Conservation (phyloP, 768 basidiomycete species). For the Dioszegia aurantiaca region DNA sequence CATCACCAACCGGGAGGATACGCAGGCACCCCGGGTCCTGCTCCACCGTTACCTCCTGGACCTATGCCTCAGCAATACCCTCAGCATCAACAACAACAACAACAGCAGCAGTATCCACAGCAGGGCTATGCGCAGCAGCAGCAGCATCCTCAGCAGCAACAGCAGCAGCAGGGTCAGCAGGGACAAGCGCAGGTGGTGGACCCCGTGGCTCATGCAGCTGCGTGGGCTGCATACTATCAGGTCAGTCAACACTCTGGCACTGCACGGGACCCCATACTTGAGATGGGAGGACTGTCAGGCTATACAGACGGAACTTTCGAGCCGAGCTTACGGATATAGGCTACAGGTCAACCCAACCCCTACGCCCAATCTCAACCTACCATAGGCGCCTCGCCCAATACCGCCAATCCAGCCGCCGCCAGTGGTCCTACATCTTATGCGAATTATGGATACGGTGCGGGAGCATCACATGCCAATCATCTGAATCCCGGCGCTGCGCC, state of each 20-base stretch:
- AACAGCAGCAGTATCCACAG: slow-evolving; percentile 22
- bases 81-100: slow-evolving; percentile 16
- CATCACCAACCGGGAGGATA: not conserved
- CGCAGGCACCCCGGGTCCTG: slow-evolving; percentile 24
- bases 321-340: slow-evolving; percentile 15
- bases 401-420: slow-evolving; percentile 17
- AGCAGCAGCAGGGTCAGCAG: slow-evolving; percentile 23
- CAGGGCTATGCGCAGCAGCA: slow-evolving; percentile 28
- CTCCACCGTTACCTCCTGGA: slow-evolving; percentile 38
- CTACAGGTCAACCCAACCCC: slow-evolving; percentile 31
- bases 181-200: slow-evolving; percentile 10
- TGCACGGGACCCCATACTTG: no score
- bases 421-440: slow-evolving; percentile 61
- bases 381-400: not conserved
- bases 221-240: slow-evolving; percentile 49
- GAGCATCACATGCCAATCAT: slow-evolving; percentile 32
- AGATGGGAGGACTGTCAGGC: no score
- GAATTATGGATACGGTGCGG: slow-evolving; percentile 81
- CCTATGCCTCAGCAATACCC: slow-evolving; percentile 27
- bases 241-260: no score
- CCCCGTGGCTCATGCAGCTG: slow-evolving; percentile 39
- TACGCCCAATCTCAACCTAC: slow-evolving; percentile 19
- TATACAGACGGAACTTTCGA: no score
- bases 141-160: slow-evolving; percentile 13
- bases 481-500: not conserved